Percentiles rank a stretch among this genome's conserved stretches.
Evolutionary conservation across 2,329 filamentous ascomycete genomes (phyloP).

Genomic region (Diaporthe sp.): DNA sequence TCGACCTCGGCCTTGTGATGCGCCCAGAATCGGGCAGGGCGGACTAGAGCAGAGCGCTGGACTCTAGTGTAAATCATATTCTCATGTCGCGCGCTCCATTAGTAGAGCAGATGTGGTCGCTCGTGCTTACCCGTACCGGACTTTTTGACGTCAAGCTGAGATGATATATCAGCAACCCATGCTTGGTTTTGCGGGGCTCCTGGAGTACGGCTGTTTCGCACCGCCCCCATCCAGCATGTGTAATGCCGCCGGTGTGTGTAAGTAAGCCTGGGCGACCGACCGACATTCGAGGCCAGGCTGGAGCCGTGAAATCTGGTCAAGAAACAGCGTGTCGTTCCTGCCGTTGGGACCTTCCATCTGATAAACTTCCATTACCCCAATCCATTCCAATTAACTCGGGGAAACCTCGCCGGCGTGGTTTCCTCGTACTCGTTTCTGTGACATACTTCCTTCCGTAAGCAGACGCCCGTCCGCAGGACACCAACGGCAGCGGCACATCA

Average conservation of each 20-base stretch:
- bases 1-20: slow-evolving; percentile 19
- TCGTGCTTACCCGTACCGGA: background rate
- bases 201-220: slow-evolving; percentile 4
- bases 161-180: slow-evolving; percentile 2
- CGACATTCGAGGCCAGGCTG: background rate
- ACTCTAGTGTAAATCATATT: slow-evolving; percentile 10
- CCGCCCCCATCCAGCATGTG: background rate
- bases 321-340: slow-evolving; percentile 2
- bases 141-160: slow-evolving; percentile 20
- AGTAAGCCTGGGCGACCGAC: background rate
- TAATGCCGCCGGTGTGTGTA: background rate
- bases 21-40: background rate
- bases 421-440: background rate
- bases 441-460: background rate
- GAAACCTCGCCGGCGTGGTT: slow-evolving; percentile 18
- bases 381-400: background rate
- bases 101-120: background rate
- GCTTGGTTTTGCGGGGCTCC: slow-evolving; percentile 1
- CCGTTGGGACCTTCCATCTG: background rate
- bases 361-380: background rate
- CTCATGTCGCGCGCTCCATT: background rate
- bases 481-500: background rate
- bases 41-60: slow-evolving; percentile 6
- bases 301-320: background rate
- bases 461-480: background rate